Evolutionary conservation across 768 basidiomycete species (phyloP), one percentile per base, ranked within the genome.

Genomic region (Sarcomyxa edulis): DNA sequence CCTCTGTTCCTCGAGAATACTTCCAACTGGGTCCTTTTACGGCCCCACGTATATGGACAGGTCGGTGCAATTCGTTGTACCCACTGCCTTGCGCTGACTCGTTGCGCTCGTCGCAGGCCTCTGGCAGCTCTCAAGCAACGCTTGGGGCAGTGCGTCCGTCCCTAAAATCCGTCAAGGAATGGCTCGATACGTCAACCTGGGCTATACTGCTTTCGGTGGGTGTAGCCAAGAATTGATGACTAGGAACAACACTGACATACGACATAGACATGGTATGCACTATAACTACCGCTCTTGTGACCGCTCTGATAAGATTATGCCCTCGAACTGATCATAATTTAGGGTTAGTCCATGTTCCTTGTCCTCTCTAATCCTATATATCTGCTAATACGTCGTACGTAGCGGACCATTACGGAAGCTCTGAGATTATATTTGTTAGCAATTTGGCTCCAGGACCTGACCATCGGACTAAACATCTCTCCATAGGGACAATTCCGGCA

Each of bases 321-420:
- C 28, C 38, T 31, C 32, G 38, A 18, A 6, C 23, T 32, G 38
- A 30, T 30, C 10, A 19, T 23, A 26, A 23, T 41, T n/a, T n/a
- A 66, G 65, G 65, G 65, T 63, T 45, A 34, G 53, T 18, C 24
- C 23, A 24, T 32, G 26, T 15, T 33, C 15, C n/a, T 45, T 33
- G 43, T 39, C 32, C 35, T n/a, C n/a, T n/a, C n/a, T n/a, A n/a
- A n/a, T n/a, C n/a, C n/a, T n/a, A n/a, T n/a, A n/a, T n/a, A n/a
- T n/a, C n/a, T n/a, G n/a, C n/a, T n/a, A n/a, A n/a, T n/a, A n/a
- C 21, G 35, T 16, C 37, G 36, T 36, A 39, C 42, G 5, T 46
- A 86, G 88, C 88, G 50, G 88, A 91, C 64, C 89, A 91, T 61
- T 91, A 91, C 65, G 88, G 88, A 11, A 76, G 79, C 50, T 76